A percentile compares a stretch with the other conserved stretches of the same genome.
phyloP scores from a whole-genome alignment of 371 early-diverging fungal genomes.

The Dinochytrium kinnereticum region DNA sequence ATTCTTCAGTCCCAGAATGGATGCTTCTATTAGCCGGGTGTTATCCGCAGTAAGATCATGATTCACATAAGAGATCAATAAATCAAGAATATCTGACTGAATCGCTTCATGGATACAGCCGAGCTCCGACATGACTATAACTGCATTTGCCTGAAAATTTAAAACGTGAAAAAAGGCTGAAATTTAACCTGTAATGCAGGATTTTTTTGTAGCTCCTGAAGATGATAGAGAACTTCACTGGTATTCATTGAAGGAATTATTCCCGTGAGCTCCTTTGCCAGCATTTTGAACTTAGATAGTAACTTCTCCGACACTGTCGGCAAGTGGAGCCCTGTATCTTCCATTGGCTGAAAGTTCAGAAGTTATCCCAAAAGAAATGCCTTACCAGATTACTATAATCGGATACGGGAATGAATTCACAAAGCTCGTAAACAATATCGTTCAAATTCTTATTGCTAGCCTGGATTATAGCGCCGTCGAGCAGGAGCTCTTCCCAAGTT shows the following conservation, averaged over 20 bases:
- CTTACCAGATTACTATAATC: conserved; percentile 38
- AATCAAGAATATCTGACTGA: conserved; percentile 39
- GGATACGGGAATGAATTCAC: conserved; percentile 19
- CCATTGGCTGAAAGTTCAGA: conserved; percentile 33
- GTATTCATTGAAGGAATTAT: conserved; percentile 37
- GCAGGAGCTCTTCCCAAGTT: conserved; percentile 53
- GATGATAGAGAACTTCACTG: conserved; percentile 50
- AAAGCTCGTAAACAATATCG: conserved; percentile 44
- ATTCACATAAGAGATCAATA: conserved; percentile 42
- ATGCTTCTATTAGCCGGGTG: conserved; percentile 46
- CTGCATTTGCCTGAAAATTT: conserved; percentile 35
- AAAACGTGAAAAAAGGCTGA: conserved; percentile 19
- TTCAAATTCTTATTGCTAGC: conserved; percentile 43
- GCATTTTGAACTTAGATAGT: conserved; percentile 45
- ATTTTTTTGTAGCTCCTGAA: conserved; percentile 45
- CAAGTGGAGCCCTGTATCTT: conserved; percentile 53
- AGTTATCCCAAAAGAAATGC: neutral
- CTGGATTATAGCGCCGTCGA: conserved; percentile 40
- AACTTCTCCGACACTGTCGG: conserved; percentile 51
- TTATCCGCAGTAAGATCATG: conserved; percentile 48
- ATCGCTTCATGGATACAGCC: conserved; percentile 47
- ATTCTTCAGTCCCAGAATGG: conserved; percentile 51
- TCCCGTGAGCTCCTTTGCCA: conserved; percentile 41
- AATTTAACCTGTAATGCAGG: conserved; percentile 36
- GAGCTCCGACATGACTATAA: conserved; percentile 56